Evolutionary conservation across 352 stramenopile genomes (phyloP).

Genomic region (Albugo laibachii): DNA sequence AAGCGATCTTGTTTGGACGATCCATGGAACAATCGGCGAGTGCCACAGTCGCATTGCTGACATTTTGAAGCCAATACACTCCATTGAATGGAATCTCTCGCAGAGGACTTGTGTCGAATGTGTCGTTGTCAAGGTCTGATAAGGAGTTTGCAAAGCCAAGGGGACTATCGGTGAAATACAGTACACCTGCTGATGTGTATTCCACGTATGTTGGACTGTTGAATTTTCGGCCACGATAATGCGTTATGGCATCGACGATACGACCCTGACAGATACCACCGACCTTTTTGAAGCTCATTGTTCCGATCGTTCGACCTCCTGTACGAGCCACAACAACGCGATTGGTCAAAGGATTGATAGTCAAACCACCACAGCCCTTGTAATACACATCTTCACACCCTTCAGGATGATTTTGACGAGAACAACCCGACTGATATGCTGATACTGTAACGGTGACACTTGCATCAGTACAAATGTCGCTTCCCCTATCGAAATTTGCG

Average conservation of each 20-base stretch:
- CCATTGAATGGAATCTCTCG: conserved; percentile 64
- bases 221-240: conserved; percentile 54
- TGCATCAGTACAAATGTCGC: conserved; percentile 11
- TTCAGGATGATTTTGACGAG: conserved; percentile 36
- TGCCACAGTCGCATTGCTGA: conserved; percentile 21
- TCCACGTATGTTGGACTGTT: conserved; percentile 54
- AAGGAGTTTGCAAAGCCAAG: conserved; percentile 43
- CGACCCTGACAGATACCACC: conserved; percentile 32
- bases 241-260: conserved; percentile 53
- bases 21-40: conserved; percentile 57
- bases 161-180: conserved; percentile 68
- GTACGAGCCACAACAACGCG: conserved; percentile 55
- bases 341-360: conserved; percentile 33
- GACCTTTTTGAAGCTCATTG: conserved; percentile 39
- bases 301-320: conserved; percentile 42
- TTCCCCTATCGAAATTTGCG: neutral
- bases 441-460: conserved; percentile 29
- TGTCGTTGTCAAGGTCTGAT: conserved; percentile 37
- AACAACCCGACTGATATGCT: conserved; percentile 45
- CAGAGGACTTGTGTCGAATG: conserved; percentile 36
- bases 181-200: conserved; percentile 32
- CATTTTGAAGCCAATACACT: conserved; percentile 31
- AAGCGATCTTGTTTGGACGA: conserved; percentile 68
- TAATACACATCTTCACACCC: conserved; percentile 49
- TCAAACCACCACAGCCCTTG: conserved; percentile 63